Base-by-base conservation (phyloP, 257 asterid species). In the Orobanche coerulescens region DNA sequence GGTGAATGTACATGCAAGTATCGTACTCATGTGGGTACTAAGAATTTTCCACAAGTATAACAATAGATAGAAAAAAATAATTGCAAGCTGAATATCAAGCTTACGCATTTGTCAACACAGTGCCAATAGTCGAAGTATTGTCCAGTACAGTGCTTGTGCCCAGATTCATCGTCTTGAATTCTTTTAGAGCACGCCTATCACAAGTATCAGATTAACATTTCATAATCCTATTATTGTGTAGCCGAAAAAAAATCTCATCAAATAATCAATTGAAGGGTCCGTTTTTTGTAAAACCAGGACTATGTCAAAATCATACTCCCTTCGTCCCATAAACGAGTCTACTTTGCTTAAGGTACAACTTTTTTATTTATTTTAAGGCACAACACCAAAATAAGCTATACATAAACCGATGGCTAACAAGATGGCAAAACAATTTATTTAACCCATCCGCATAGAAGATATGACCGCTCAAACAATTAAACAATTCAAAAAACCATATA, bases 61-160 rank as follows among this genome's bases (percentile, higher is more conserved):
- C 18, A 25, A 24, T 13, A 28, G 22, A 36, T 8, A 60, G 15
- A 2, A 53, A 6, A 19, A 47, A 47, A 20, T n/a, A 5, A 9
- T 20, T 64, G 34, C 16, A 12, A 50, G 6, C 11, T 14, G 64
- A 58, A 36, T 40, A 24, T 43, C 22, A 7, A 11, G 28, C 90
- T 62, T 84, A 84, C 95, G 15, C 88, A 82, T 75, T 63, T 70
- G 83, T 88, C 96, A 8, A 88, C 77, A 28, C 96, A 88, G 30
- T 79, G 86, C 88, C 93, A 85, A 39, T 83, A 85, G 70, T 88
- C 96, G 50, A 88, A 88, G 80, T 82, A 83, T 70, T 88, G 96
- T 39, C 96, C 96, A 0, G 96, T 85, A 62, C 96, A 88, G 70
- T 88, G 95, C 73, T 81, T 85, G 71, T 71, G 71, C 58, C 95